Evolutionary conservation across 257 asterid species (phyloP), one percentile per base, ranked within the genome.

Genomic region (Mentha longifolia): DNA sequence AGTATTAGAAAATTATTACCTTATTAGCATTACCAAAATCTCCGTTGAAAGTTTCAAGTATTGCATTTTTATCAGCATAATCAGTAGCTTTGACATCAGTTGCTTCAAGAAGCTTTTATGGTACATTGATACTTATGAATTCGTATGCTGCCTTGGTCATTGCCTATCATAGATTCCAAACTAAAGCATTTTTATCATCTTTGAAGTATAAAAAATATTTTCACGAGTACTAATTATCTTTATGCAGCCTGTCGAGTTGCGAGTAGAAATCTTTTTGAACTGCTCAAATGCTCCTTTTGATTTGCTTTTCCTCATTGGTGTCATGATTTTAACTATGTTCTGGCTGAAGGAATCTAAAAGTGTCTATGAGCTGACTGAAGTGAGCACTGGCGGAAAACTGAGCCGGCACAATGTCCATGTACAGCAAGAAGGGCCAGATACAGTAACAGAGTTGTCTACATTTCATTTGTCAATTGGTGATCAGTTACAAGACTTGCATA

Each of bases 381-480:
- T 91, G 45, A 89, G 98, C 88, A 91, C 92, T 5, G 99, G 96
- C 58, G 99, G 95, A 58, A 94, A 85, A 80, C 81, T 94, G 78
- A 88, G 97, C 80, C 83, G 98, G 77, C 99, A 94, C 79, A 94
- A 88, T 82, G 78, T 94, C 72, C 96, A 87, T 30, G 88, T 94
- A 64, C 91, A 91, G 79, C 99, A 94, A 78, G 81, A 80, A 37
- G 99, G 98, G 46, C 74, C 95, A 17, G 97, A 91, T 56, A 94
- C 99, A 0, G 59, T 68, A 47, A 94, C 98, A 7, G 96, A 86
- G 66, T 73, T 94, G 68, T 91, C 99, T 0, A 78, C 97, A 22
- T 89, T 94, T 80, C 99, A 94, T 79, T 78, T 94, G 64, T 76
- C 89, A 30, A 57, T 74, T n/a, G 82, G 84, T n/a, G 95, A 85